Evolutionary conservation across 371 early-diverging fungal species (phyloP).

Genomic region (Synchytrium microbalum): DNA sequence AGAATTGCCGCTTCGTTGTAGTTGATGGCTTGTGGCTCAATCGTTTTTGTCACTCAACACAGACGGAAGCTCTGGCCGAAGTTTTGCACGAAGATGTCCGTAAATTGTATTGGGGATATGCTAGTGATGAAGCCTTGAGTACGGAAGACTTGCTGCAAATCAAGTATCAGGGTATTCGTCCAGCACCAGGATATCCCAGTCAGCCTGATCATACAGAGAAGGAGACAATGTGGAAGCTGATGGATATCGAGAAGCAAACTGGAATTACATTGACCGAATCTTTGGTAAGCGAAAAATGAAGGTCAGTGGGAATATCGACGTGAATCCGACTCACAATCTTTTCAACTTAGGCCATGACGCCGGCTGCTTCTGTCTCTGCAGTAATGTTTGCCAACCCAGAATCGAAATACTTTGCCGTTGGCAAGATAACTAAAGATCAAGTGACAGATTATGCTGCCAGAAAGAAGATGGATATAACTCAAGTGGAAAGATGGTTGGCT

Average conservation of each 20-base stretch:
- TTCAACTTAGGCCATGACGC: constrained; percentile 64
- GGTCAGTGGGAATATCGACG: background rate
- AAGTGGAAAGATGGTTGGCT: constrained; percentile 77
- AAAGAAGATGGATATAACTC: constrained; percentile 58
- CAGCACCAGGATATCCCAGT: constrained; percentile 64
- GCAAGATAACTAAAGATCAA: constrained; percentile 86
- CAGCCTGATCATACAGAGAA: constrained; percentile 82
- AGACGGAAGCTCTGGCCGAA: constrained; percentile 87
- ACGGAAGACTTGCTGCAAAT: constrained; percentile 72
- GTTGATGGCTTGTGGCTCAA: too few species aligned
- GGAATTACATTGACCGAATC: constrained; percentile 82
- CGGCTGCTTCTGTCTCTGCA: constrained; percentile 79
- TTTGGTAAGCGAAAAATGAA: constrained; percentile 28
- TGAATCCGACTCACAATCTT: background rate
- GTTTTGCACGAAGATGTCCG: constrained; percentile 78
- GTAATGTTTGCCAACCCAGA: constrained; percentile 67
- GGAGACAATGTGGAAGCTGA: constrained; percentile 78
- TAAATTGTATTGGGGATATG: constrained; percentile 79
- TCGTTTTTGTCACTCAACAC: too few species aligned
- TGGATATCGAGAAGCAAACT: constrained; percentile 61
- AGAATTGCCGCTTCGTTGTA: background rate
- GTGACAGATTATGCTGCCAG: constrained; percentile 68
- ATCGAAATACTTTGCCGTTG: constrained; percentile 85
- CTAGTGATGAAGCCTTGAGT: constrained; percentile 62
- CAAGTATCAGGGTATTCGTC: constrained; percentile 88